Percentiles rank a stretch among this genome's conserved stretches.
These are phyloP conservation scores for Metschnikowia peoriensis DNA, from an alignment of 805 yeast genomes.

Conservation along the genomic window DNA sequence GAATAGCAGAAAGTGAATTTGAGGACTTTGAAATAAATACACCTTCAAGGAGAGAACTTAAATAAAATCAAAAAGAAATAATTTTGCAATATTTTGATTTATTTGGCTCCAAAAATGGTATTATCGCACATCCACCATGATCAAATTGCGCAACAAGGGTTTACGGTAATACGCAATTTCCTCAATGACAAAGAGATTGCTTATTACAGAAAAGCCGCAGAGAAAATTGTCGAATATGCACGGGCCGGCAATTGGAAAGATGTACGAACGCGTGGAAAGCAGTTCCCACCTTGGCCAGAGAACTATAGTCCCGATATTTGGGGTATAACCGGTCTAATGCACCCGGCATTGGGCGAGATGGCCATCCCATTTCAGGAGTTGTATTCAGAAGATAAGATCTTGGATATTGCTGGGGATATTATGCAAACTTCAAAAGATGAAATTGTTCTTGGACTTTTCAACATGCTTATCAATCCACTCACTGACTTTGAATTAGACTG, in stretches of 20 bases:
- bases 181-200: slow-evolving; percentile 41
- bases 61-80: background rate
- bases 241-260: slow-evolving; percentile 49
- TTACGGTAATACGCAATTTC: slow-evolving; percentile 39
- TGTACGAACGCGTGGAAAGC: slow-evolving; percentile 51
- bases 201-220: slow-evolving; percentile 35
- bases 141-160: slow-evolving; percentile 35
- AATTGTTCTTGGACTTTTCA: slow-evolving; percentile 48
- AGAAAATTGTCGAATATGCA: slow-evolving; percentile 38
- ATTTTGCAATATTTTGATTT: background rate
- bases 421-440: slow-evolving; percentile 35
- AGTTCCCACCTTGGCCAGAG: slow-evolving; percentile 58
- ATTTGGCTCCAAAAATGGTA: background rate
- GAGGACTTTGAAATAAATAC: too few species aligned
- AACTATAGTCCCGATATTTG: slow-evolving; percentile 51
- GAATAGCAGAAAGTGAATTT: background rate
- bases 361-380: slow-evolving; percentile 39
- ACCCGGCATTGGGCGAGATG: slow-evolving; percentile 43
- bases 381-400: slow-evolving; percentile 38
- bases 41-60: too few species aligned
- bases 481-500: slow-evolving; percentile 53
- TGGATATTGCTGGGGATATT: slow-evolving; percentile 42
- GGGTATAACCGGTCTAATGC: slow-evolving; percentile 49
- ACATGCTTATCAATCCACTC: slow-evolving; percentile 52
- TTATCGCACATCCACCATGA: slow-evolving; percentile 27